phyloP scores from a whole-genome alignment of 495 filamentous ascomycete genomes.

The Penicillium odoratum region DNA sequence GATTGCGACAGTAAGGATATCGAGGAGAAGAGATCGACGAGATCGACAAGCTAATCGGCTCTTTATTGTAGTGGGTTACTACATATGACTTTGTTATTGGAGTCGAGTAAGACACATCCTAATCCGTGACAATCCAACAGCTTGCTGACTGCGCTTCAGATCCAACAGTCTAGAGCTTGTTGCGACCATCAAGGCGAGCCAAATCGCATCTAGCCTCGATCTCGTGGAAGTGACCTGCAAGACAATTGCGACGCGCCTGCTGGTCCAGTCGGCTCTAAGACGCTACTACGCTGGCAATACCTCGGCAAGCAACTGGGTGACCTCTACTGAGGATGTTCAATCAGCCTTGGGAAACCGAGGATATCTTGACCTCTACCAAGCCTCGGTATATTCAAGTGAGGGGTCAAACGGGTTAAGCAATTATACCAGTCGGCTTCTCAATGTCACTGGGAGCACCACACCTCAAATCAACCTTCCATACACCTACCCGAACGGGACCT shows the following conservation, averaged over 20 bases:
- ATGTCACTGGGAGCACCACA: conserved; percentile 52
- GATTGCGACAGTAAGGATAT: conserved; percentile 57
- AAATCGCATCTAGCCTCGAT: conserved; percentile 72
- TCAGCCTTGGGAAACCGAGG: conserved; percentile 57
- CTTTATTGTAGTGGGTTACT: conserved; percentile 57
- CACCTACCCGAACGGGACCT: conserved; percentile 52
- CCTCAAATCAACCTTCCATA: conserved; percentile 58
- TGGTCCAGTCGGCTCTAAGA: conserved; percentile 62
- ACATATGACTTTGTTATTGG: conserved; percentile 72
- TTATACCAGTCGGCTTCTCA: conserved; percentile 50
- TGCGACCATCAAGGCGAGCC: conserved; percentile 80
- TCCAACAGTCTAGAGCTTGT: conserved; percentile 66
- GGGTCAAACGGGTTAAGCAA: conserved; percentile 26
- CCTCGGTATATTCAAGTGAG: conserved; percentile 64
- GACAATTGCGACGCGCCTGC: conserved; percentile 64
- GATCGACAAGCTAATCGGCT: background rate
- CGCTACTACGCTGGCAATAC: conserved; percentile 61
- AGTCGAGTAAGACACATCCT: conserved; percentile 50
- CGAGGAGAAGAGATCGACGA: conserved; percentile 7
- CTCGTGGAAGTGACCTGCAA: conserved; percentile 69
- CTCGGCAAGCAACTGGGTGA: conserved; percentile 54
- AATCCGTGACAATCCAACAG: background rate
- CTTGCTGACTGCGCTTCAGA: conserved; percentile 25
- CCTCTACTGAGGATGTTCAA: conserved; percentile 56
- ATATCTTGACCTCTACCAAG: conserved; percentile 57